Percentiles rank a stretch among this genome's conserved stretches.
Evolutionary conservation across 257 asterid species (phyloP).

Genomic region (Solanum okadae): DNA sequence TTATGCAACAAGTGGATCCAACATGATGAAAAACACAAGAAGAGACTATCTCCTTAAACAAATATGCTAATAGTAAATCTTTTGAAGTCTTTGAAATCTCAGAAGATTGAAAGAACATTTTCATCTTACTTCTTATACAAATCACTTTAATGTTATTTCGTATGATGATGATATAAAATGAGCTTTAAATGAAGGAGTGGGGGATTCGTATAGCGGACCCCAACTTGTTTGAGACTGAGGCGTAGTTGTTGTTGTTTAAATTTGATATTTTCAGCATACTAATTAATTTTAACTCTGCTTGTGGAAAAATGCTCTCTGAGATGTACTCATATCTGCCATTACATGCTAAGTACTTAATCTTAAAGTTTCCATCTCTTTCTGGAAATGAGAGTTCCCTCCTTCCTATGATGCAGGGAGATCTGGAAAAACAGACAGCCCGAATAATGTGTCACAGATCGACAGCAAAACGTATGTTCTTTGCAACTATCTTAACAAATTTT

Average conservation of each 20-base stretch:
- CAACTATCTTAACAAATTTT: not conserved
- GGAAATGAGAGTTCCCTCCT: not conserved
- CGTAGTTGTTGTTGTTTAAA: not conserved
- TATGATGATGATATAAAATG: not conserved
- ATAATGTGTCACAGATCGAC: constrained; percentile 30
- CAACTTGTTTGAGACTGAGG: not conserved
- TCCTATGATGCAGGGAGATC: constrained; percentile 34
- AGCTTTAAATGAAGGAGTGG: not conserved
- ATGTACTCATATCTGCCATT: not conserved
- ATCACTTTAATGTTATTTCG: not conserved
- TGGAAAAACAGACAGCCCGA: constrained; percentile 24
- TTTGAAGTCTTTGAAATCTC: not conserved
- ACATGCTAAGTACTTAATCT: not conserved
- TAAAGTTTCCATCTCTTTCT: not conserved
- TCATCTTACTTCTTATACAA: not conserved
- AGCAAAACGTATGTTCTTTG: constrained; percentile 30
- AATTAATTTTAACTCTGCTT: not conserved
- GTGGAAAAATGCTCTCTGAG: not conserved
- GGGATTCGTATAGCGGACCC: not conserved
- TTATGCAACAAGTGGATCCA: not conserved
- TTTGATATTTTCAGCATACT: not conserved
- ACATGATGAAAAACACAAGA: not conserved
- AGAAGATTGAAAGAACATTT: not conserved
- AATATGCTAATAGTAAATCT: not conserved
- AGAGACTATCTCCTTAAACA: not conserved